Evolutionary conservation across 129 eudicot species (phyloP), one percentile per base, ranked within the genome.

Genomic region (Lonicera japonica): DNA sequence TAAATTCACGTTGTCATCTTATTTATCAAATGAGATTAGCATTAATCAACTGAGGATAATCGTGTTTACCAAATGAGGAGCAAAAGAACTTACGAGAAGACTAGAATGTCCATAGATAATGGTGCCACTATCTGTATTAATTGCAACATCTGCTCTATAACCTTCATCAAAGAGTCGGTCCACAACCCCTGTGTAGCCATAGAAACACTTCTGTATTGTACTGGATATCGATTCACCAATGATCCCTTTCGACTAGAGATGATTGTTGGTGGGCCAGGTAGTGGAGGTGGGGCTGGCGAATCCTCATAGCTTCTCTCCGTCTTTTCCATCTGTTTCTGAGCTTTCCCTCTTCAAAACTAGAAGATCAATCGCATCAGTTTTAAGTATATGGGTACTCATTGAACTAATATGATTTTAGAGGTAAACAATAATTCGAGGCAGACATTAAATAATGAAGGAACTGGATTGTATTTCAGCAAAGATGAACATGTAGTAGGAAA

Each of bases 141-240:
- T 71, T 60, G 73, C 71, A 61, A 92, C 95, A 75, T 92, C 98
- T 2, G 96, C 91, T 78, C 96, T 65, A 54, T 92, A 92, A 77
- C 75, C 96, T 66, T 85, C 86, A 19, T 92, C 95, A 50, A 92
- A 92, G 25, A 92, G 85, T 41, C 83, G 73, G 45, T 92, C 98
- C 82, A 87, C 46, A 74, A 38, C 18, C 66, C 75, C 11, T 67
- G 51, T 14, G 63, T 69, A 29, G 73, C 52, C 0, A 62, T 70
- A 10, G 80, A 55, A 5, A 56, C 75, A 50, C 62, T 62, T 47
- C 54, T 38, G 38, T 61, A 25, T 52, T 65, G 60, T 60, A 66
- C 66, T 9, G 46, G 43, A 16, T 47, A 62, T 22, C 69, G 46
- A 10, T 25, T 56, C 56, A 23, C 20, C 14, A 17, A 36, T 19